phyloP scores from a whole-genome alignment of 345 rosid genomes.

The Dipteronia dyeriana region DNA sequence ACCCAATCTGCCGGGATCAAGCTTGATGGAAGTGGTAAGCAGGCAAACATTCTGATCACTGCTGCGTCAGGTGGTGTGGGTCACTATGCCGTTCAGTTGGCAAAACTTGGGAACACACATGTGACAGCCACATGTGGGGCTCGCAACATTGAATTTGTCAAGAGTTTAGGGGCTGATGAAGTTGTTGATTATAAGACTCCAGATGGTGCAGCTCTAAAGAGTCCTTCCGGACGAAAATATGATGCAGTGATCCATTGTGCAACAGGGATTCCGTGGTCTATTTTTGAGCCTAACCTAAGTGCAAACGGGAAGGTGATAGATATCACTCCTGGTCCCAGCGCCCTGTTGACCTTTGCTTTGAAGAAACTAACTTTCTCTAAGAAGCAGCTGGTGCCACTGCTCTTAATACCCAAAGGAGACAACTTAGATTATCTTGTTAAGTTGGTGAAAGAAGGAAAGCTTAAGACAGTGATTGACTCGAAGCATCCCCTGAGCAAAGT shows the following conservation, averaged over 20 bases:
- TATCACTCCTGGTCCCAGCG: constrained; percentile 44
- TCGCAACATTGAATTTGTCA: constrained; percentile 64
- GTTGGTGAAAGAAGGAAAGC: constrained; percentile 60
- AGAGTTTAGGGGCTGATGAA: constrained; percentile 80
- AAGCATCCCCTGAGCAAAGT: constrained; percentile 56
- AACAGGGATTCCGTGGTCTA: constrained; percentile 54
- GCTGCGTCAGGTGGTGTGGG: constrained; percentile 90
- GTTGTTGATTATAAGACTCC: constrained; percentile 78
- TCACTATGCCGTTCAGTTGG: constrained; percentile 73
- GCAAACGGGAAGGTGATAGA: constrained; percentile 64
- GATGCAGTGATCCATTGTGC: constrained; percentile 78
- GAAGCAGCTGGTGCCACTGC: constrained; percentile 64
- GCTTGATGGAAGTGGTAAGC: constrained; percentile 57
- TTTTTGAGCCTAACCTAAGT: constrained; percentile 64
- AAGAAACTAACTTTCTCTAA: constrained; percentile 63
- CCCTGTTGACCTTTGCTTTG: constrained; percentile 45
- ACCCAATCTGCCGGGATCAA: constrained; percentile 59
- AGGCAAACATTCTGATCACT: constrained; percentile 60
- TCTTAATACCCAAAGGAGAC: constrained; percentile 40
- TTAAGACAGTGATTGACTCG: constrained; percentile 64
- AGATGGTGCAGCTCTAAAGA: constrained; percentile 66
- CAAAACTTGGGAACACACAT: constrained; percentile 69
- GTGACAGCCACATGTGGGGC: constrained; percentile 88
- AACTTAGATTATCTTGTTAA: constrained; percentile 51
- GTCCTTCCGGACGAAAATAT: constrained; percentile 71